Evolutionary conservation across 768 basidiomycete genomes (phyloP).

Genomic region (Podaxis sp.): DNA sequence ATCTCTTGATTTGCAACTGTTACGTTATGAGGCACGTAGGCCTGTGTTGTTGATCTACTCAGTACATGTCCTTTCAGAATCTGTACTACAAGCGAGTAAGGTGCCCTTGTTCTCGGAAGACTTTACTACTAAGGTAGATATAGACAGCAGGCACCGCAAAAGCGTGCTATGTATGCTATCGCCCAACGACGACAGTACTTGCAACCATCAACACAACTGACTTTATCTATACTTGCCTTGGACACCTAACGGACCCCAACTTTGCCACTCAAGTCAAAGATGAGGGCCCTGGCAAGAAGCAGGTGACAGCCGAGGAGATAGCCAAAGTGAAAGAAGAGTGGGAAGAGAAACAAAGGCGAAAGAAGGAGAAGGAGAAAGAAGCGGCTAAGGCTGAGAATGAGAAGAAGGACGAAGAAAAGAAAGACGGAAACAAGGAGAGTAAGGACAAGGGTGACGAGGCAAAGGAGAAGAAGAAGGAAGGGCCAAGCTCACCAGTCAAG

Average conservation of each 20-base stretch:
- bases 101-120: not conserved
- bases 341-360: slow-evolving; percentile 66
- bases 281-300: slow-evolving; percentile 35
- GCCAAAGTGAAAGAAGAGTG: slow-evolving; percentile 77
- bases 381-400: slow-evolving; percentile 43
- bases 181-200: slow-evolving; percentile 80
- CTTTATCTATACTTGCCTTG: slow-evolving; percentile 82
- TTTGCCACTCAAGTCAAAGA: slow-evolving; percentile 61
- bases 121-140: slow-evolving; percentile 17
- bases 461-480: slow-evolving; percentile 28
- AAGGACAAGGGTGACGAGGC: slow-evolving; percentile 32
- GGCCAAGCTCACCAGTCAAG: slow-evolving; percentile 25
- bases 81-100: slow-evolving; percentile 86
- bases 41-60: not conserved
- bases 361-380: slow-evolving; percentile 57
- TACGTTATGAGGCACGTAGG: not conserved
- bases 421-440: slow-evolving; percentile 34
- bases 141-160: slow-evolving; percentile 79
- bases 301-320: slow-evolving; percentile 67
- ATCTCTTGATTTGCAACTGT: slow-evolving; percentile 6
- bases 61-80: slow-evolving; percentile 72
- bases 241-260: slow-evolving; percentile 77
- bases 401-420: slow-evolving; percentile 35
- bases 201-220: slow-evolving; percentile 82
- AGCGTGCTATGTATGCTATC: slow-evolving; percentile 77